A percentile compares a stretch with the other conserved stretches of the same genome.
These are phyloP conservation scores for Poteriospumella lacustris DNA, from an alignment of 108 stramenopile species.

Conservation along the genomic window DNA sequence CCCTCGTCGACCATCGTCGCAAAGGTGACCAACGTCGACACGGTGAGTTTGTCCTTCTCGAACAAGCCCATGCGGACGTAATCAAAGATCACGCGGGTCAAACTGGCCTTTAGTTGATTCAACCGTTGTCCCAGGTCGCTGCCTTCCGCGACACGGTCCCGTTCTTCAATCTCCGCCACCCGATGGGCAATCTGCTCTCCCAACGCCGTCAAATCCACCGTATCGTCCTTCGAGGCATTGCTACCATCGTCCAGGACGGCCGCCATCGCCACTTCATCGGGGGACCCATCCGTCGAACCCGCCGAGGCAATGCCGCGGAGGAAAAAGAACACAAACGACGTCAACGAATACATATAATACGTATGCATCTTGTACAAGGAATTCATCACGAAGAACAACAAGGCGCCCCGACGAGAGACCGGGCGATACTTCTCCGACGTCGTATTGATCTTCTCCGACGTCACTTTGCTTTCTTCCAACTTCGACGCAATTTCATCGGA, in stretches of 20 bases:
- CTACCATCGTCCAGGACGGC: neutral
- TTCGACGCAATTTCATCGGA: slow-evolving; percentile 44
- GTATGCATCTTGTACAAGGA: slow-evolving; percentile 42
- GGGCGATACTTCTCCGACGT: slow-evolving; percentile 31
- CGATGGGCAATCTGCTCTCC: slow-evolving; percentile 22
- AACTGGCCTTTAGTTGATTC: neutral
- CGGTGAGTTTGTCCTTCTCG: slow-evolving; percentile 47
- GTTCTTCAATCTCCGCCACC: slow-evolving; percentile 23
- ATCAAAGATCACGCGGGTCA: slow-evolving; percentile 10
- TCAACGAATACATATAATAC: slow-evolving; percentile 45
- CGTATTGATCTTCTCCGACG: slow-evolving; percentile 14
- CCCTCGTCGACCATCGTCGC: slow-evolving; percentile 29
- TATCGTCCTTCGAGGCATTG: neutral
- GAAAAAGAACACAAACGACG: slow-evolving; percentile 42
- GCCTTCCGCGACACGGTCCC: neutral
- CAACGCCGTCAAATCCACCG: neutral
- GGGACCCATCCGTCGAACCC: neutral
- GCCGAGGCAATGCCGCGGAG: slow-evolving; percentile 38
- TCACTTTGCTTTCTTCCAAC: slow-evolving; percentile 29
- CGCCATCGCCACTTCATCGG: neutral
- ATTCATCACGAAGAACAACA: slow-evolving; percentile 46
- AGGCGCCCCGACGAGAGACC: slow-evolving; percentile 27
- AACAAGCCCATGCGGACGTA: slow-evolving; percentile 23
- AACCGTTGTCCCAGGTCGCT: slow-evolving; percentile 1
- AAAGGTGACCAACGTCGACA: slow-evolving; percentile 42